Evolutionary conservation across 2,329 filamentous ascomycete species (phyloP), one percentile per base, ranked within the genome.

Genomic region (Aspergillus aculeatus): DNA sequence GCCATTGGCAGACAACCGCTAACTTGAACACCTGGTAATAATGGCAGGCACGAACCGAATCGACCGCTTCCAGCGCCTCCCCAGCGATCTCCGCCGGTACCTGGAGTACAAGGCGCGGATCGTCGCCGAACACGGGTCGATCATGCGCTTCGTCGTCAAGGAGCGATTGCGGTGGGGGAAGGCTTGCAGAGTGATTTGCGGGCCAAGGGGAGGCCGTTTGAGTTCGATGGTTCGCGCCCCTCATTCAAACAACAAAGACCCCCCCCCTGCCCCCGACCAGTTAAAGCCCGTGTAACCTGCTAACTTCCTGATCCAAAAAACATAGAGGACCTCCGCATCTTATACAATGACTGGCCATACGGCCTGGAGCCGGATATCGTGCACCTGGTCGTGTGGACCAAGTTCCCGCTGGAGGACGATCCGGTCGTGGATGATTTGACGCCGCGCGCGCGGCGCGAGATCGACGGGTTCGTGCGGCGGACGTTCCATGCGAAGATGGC

Each of bases 331-430:
- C 78, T 88, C 68, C 92, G 87, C 74, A 87, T 96, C 51, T 75
- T 96, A 47, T 86, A 84, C 77, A 98, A 98, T 71, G 93, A 98
- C 81, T 97, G 92, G 91, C 94, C 94, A 0, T 98, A 97, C 70
- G 92, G 91, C 0, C 82, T 97, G 56, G 91, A 95, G 68, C 71
- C 80, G 50, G 82, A 84, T 54, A 93, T 96, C 64, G 84, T 91
- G 16, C 94, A 97, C 73, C 80, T 97, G 2, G 91, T 96, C 5
- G 86, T 96, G 12, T 98, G 94, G 94, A 95, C 90, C 51, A 96
- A 96, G 75, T 96, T 96, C 70, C 82, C 84, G 51, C 80, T 97
- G 24, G 82, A 86, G 56, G 89, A 92, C 59, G 88, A 95, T 67
- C 75, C 85, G 0, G 79, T 78, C 19, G 79, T 86, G 0, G 88